Evolutionary conservation across 1,139 yeast species (phyloP).

Genomic region (Suhomyces guaymorum): DNA sequence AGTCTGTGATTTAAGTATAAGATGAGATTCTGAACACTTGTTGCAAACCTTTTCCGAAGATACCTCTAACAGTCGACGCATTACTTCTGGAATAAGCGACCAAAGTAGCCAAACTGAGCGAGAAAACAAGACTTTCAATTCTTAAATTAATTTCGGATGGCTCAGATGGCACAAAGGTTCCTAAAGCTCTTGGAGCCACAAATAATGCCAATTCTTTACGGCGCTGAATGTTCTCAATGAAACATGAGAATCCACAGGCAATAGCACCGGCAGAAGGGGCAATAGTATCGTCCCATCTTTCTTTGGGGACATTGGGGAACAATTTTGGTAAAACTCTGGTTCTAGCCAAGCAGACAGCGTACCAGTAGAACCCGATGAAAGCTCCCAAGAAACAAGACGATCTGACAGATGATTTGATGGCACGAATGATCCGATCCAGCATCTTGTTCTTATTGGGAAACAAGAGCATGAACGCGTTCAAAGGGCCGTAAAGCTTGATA

Average conservation of each 20-base stretch:
- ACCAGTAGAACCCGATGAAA: slow-evolving; percentile 38
- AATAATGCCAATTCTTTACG: slow-evolving; percentile 43
- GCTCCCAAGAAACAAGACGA: slow-evolving; percentile 38
- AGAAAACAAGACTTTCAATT: slow-evolving; percentile 32
- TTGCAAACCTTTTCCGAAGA: slow-evolving; percentile 34
- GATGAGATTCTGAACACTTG: slow-evolving; percentile 11
- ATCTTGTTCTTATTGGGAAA: slow-evolving; percentile 26
- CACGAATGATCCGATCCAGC: slow-evolving; percentile 23
- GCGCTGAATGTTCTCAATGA: slow-evolving; percentile 34
- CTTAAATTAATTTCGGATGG: slow-evolving; percentile 27
- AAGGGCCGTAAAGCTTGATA: slow-evolving; percentile 33
- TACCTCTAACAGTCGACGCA: slow-evolving; percentile 35
- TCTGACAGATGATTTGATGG: slow-evolving; percentile 27
- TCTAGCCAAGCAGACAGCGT: slow-evolving; percentile 39
- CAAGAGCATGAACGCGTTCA: slow-evolving; percentile 33
- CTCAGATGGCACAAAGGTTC: slow-evolving; percentile 34
- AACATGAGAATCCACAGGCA: slow-evolving; percentile 37
- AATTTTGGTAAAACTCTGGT: slow-evolving; percentile 31
- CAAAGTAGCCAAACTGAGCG: slow-evolving; percentile 36
- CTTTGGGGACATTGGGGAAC: slow-evolving; percentile 30
- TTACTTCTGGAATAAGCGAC: slow-evolving; percentile 33
- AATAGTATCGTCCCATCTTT: slow-evolving; percentile 32
- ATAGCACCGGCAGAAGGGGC: slow-evolving; percentile 34
- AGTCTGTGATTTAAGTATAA: neutral
- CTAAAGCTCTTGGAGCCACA: slow-evolving; percentile 42